Evolutionary conservation across 306 rosid species (phyloP).

Genomic region (Castanea sativa): DNA sequence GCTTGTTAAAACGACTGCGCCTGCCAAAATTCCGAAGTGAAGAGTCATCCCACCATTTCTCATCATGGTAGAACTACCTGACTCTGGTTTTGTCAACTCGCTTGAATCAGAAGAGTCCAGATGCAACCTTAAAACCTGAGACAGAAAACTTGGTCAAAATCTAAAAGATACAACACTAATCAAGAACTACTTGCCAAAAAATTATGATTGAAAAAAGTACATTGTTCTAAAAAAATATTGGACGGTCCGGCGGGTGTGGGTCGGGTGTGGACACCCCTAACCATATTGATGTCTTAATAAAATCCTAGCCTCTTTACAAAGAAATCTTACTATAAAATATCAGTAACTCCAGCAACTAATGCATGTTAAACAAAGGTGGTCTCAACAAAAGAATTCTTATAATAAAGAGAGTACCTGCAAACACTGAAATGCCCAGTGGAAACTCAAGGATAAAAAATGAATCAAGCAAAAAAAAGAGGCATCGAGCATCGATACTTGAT

Average conservation of each 20-base stretch:
- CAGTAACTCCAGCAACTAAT: not conserved
- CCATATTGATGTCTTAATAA: not conserved
- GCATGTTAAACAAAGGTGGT: not conserved
- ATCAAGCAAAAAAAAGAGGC: not conserved
- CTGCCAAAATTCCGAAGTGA: slow-evolving; percentile 53
- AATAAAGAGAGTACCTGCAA: not conserved
- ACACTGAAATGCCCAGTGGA: not conserved
- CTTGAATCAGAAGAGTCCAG: slow-evolving; percentile 54
- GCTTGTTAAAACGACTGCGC: slow-evolving; percentile 56
- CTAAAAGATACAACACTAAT: not conserved
- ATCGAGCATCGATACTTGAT: not conserved
- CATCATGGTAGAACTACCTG: slow-evolving; percentile 20
- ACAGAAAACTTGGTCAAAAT: not conserved
- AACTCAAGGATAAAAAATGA: not conserved
- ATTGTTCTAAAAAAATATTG: not conserved
- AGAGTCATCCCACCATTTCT: slow-evolving; percentile 29
- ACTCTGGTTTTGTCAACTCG: slow-evolving; percentile 17
- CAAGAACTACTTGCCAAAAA: not conserved
- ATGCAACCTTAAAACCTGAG: slow-evolving; percentile 79
- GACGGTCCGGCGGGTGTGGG: too few relatives aligned
- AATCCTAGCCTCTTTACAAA: not conserved
- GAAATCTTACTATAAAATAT: not conserved
- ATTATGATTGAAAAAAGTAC: not conserved
- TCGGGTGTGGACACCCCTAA: not conserved
- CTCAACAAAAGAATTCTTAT: not conserved